Percentiles rank a stretch among this genome's conserved stretches.
phyloP scores from a whole-genome alignment of 1,139 yeast species.

The Sugiyamaella novakii region DNA sequence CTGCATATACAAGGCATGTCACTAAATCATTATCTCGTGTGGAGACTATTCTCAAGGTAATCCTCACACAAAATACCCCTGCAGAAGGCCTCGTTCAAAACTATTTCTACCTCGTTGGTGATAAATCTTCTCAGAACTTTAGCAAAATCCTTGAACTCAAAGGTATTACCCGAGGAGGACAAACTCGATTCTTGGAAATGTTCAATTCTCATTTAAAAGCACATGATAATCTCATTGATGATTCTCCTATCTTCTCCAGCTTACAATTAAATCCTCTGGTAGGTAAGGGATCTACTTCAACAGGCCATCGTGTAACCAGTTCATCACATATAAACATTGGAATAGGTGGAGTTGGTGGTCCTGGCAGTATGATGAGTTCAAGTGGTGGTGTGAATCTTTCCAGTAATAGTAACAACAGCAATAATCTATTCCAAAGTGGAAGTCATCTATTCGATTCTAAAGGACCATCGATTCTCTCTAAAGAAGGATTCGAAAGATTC shows the following conservation, averaged over 20 bases:
- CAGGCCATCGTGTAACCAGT: constrained; percentile 13
- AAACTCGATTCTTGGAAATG: constrained; percentile 56
- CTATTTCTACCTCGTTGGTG: constrained; percentile 70
- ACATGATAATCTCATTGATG: constrained; percentile 50
- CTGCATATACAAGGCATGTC: constrained; percentile 54
- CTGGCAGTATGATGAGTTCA: constrained; percentile 9
- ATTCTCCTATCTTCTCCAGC: constrained; percentile 48
- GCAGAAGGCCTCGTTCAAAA: constrained; percentile 64
- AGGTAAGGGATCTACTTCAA: constrained; percentile 2
- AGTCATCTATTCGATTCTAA: constrained; percentile 23
- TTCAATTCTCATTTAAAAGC: constrained; percentile 61
- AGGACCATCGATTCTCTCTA: constrained; percentile 40
- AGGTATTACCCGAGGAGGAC: constrained; percentile 52
- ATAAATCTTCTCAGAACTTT: constrained; percentile 63
- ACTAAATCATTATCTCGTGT: constrained; percentile 53
- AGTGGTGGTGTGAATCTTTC: constrained; percentile 14
- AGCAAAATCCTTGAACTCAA: constrained; percentile 65
- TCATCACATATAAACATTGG: constrained; percentile 17
- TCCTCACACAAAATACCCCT: constrained; percentile 66
- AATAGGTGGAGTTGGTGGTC: constrained; percentile 8
- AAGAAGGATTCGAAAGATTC: constrained; percentile 58
- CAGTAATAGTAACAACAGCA: constrained; percentile 2
- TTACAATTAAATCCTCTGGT: constrained; percentile 24
- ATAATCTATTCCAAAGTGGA: constrained; percentile 15
- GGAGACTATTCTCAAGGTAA: constrained; percentile 65